Evolutionary conservation across 257 asterid genomes (phyloP).

Genomic region (Marsdenia floribunda): DNA sequence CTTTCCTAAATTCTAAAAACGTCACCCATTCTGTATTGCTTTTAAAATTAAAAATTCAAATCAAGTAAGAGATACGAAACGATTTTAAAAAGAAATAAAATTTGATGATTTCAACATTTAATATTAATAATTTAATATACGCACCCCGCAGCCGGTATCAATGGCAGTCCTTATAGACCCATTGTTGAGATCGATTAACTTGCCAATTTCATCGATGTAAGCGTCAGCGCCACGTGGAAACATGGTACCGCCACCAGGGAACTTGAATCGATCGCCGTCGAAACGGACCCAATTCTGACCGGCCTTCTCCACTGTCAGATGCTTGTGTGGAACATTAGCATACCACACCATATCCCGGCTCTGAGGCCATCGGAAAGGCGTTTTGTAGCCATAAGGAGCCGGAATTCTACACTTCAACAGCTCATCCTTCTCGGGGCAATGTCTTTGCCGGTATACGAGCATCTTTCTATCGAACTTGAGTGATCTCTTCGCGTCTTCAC

Average conservation of each 20-base stretch:
- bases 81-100: neutral
- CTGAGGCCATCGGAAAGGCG: slow-evolving; percentile 89
- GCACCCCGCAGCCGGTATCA: slow-evolving; percentile 95
- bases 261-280: slow-evolving; percentile 69
- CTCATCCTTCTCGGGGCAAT: slow-evolving; percentile 70
- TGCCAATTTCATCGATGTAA: slow-evolving; percentile 82
- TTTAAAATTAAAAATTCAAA: too few species aligned
- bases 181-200: slow-evolving; percentile 51
- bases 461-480: slow-evolving; percentile 51
- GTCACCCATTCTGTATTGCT: too few species aligned
- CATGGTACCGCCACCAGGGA: slow-evolving; percentile 98
- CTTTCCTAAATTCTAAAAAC: too few species aligned
- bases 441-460: slow-evolving; percentile 69
- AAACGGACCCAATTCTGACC: slow-evolving; percentile 96
- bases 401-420: slow-evolving; percentile 64
- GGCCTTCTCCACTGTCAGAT: slow-evolving; percentile 87
- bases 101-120: neutral
- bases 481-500: slow-evolving; percentile 64
- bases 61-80: slow-evolving; percentile 1
- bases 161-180: slow-evolving; percentile 84
- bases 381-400: slow-evolving; percentile 67
- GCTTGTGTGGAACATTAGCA: slow-evolving; percentile 96
- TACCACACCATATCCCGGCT: slow-evolving; percentile 80
- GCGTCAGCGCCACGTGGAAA: slow-evolving; percentile 94
- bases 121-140: neutral